Base-by-base conservation (phyloP, 495 filamentous ascomycete species). In the Cercophora newfieldiana region DNA sequence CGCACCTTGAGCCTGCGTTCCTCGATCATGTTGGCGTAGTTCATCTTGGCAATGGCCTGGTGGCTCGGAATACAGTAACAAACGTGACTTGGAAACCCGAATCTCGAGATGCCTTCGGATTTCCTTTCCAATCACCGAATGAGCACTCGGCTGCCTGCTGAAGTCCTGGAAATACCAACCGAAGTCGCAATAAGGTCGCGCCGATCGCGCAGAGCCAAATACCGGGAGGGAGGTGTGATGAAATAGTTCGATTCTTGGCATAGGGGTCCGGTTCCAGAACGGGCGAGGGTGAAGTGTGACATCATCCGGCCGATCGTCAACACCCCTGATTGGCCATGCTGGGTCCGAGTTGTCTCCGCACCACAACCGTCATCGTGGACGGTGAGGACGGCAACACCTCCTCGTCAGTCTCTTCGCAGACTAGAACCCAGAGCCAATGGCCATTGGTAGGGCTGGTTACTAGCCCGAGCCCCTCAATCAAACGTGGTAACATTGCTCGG, bases 1-100 rank as follows among this genome's bases (percentile, higher is more conserved):
- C 66, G 19, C 16, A 71, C 69, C 59, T 68, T 72, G 19, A 76
- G 60, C 12, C 49, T 66, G 28, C 67, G 86, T 69, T 89, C 88
- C 22, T 82, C 82, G 59, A 86, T 87, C 71, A 83, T 80, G 37
- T 80, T 80, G 57, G 88, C 86, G 65, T 86, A 84, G 71, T 89
- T 87, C 77, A 86, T 86, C 24, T 47, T 68, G 59, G 61, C 10
- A n/a, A n/a, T n/a, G n/a, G n/a, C n/a, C n/a, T n/a, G n/a, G n/a
- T n/a, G n/a, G n/a, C n/a, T n/a, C n/a, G n/a, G n/a, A n/a, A n/a
- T n/a, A n/a, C n/a, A n/a, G n/a, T n/a, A n/a, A n/a, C n/a, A n/a
- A n/a, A n/a, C n/a, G n/a, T n/a, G n/a, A n/a, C n/a, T n/a, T n/a
- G n/a, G n/a, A n/a, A n/a, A n/a, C n/a, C n/a, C n/a, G n/a, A n/a